Evolutionary conservation across 75 land plant genomes (phyloP).

Genomic region (Isoetes taiwanensis): DNA sequence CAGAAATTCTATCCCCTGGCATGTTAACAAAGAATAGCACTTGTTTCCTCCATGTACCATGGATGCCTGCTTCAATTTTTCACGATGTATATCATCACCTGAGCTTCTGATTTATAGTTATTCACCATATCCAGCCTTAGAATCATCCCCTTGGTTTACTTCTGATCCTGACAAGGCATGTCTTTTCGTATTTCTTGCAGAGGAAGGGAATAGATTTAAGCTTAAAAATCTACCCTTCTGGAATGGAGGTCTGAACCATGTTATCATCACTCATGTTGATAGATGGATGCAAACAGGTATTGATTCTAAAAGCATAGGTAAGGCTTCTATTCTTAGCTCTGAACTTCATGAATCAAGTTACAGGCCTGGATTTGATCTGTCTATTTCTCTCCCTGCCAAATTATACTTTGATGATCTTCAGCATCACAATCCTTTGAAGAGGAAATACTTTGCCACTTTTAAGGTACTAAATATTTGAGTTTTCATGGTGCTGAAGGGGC

Average conservation of each 20-base stretch:
- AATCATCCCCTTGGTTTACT: conserved; percentile 21
- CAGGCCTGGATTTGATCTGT: conserved; percentile 32
- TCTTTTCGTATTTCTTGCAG: conserved; percentile 26
- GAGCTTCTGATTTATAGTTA: conserved; percentile 24
- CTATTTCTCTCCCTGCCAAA: conserved; percentile 25
- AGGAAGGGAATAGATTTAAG: not conserved
- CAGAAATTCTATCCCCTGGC: no score
- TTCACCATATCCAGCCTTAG: no score
- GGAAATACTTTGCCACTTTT: not conserved
- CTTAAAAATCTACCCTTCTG: conserved; percentile 20
- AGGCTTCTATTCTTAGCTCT: conserved; percentile 16
- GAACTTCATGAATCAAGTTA: conserved; percentile 27
- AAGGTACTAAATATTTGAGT: not conserved
- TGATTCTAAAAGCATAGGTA: conserved; percentile 14
- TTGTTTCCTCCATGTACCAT: conserved; percentile 32
- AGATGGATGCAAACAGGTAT: conserved; percentile 20
- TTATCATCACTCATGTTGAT: conserved; percentile 22
- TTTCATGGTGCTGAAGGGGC: no score
- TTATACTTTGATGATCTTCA: conserved; percentile 12
- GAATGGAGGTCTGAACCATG: conserved; percentile 31
- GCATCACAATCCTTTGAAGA: conserved; percentile 2
- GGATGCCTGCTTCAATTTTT: conserved; percentile 38
- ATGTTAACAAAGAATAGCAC: no score
- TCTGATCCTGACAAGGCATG: conserved; percentile 24
- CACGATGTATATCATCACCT: conserved; percentile 11